A percentile compares a stretch with the other conserved stretches of the same genome.
phyloP scores from a whole-genome alignment of 2,329 filamentous ascomycete species.

The Aspergillus sp. region DNA sequence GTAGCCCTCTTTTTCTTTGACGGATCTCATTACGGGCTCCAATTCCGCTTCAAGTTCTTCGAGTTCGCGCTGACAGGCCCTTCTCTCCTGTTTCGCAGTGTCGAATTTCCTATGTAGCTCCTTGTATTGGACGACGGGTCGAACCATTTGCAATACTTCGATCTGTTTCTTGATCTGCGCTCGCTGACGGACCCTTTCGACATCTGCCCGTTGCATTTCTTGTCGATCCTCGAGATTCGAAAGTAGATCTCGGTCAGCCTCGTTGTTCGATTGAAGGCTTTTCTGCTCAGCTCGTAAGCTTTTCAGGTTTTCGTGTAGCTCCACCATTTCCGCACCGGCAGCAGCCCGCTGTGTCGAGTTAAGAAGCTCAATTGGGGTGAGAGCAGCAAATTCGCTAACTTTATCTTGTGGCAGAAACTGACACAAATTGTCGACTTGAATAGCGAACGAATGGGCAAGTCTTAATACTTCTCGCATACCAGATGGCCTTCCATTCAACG shows the following conservation, averaged over 20 bases:
- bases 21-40: constrained; percentile 68
- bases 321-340: constrained; percentile 75
- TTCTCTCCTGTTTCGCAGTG: constrained; percentile 57
- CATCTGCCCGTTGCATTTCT: constrained; percentile 71
- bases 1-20: constrained; percentile 71
- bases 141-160: constrained; percentile 62
- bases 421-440: constrained; percentile 96
- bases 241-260: constrained; percentile 63
- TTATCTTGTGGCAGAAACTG: constrained; percentile 96
- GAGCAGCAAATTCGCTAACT: constrained; percentile 86
- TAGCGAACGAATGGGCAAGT: constrained; percentile 71
- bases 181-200: constrained; percentile 77
- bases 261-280: constrained; percentile 57
- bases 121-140: constrained; percentile 66
- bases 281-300: constrained; percentile 69
- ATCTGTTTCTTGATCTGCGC: constrained; percentile 66
- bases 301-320: constrained; percentile 75
- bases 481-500: constrained; percentile 66
- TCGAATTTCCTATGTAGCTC: constrained; percentile 51
- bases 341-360: constrained; percentile 85
- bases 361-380: constrained; percentile 78
- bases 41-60: constrained; percentile 59
- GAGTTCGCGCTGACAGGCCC: constrained; percentile 58
- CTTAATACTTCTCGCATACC: constrained; percentile 64
- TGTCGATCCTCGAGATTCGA: constrained; percentile 71